Percentiles rank a stretch among this genome's conserved stretches.
These are phyloP conservation scores for Dioszegia crocea DNA, from an alignment of 768 basidiomycete species.

Conservation along the genomic window DNA sequence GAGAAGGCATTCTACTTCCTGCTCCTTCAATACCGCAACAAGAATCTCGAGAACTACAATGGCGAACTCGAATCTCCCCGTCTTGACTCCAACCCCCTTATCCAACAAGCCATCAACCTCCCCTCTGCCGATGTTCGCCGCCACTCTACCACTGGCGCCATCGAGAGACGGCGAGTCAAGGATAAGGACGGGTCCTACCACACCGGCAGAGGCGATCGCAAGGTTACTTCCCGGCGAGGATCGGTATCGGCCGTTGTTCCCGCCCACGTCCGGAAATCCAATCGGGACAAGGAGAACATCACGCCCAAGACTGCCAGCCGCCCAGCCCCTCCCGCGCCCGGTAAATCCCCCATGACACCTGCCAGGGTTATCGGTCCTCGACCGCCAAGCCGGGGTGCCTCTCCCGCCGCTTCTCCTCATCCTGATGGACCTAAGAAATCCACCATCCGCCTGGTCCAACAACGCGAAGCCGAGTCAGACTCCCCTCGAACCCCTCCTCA, in stretches of 20 bases:
- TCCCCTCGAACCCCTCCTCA: conserved; percentile 4
- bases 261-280: conserved; percentile 2
- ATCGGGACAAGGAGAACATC: conserved; percentile 11
- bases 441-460: conserved; percentile 7
- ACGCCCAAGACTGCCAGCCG: conserved; percentile 7
- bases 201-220: conserved; percentile 3
- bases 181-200: neutral
- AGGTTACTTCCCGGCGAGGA: conserved; percentile 2
- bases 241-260: conserved; percentile 5
- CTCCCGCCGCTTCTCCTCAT: conserved; percentile 1
- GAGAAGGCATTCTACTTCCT: conserved; percentile 94
- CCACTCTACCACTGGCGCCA: conserved; percentile 3
- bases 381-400: conserved; percentile 1
- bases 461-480: neutral
- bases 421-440: neutral
- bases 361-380: conserved; percentile 6
- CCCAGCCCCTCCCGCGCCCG: conserved; percentile 5
- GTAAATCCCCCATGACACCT: conserved; percentile 6
- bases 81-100: conserved; percentile 34
- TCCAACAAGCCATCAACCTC: conserved; percentile 26
- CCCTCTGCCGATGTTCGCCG: conserved; percentile 11
- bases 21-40: conserved; percentile 72
- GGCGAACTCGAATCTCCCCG: conserved; percentile 14
- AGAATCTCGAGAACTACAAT: conserved; percentile 66
- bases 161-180: conserved; percentile 1